A percentile compares a stretch with the other conserved stretches of the same genome.
Evolutionary conservation across 1,284 basidiomycete species (phyloP).

Genomic region (Ceratobasidium sp.): DNA sequence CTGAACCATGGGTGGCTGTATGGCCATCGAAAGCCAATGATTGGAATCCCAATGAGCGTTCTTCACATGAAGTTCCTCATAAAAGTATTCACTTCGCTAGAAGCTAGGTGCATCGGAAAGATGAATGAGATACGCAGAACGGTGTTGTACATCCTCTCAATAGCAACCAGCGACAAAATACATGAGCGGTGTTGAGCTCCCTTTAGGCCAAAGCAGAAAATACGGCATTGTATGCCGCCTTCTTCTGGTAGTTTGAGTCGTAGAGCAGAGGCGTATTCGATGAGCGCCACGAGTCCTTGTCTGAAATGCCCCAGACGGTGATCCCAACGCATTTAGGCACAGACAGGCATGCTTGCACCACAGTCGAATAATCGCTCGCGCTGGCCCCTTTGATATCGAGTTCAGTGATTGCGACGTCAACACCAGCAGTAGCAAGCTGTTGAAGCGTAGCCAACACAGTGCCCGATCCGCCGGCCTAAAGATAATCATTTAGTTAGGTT

Average conservation of each 20-base stretch:
- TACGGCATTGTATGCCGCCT: slow-evolving; percentile 64
- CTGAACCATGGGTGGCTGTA: too few relatives aligned
- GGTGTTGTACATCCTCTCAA: too few relatives aligned
- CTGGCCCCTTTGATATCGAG: slow-evolving; percentile 49
- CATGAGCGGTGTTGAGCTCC: too few relatives aligned
- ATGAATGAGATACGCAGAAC: too few relatives aligned
- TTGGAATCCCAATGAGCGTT: too few relatives aligned
- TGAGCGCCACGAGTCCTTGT: slow-evolving; percentile 63
- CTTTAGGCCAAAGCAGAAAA: slow-evolving; percentile 52
- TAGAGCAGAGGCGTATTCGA: slow-evolving; percentile 61
- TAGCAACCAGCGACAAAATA: too few relatives aligned
- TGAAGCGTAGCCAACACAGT: slow-evolving; percentile 41
- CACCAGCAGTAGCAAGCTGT: slow-evolving; percentile 46
- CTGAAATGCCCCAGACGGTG: slow-evolving; percentile 54
- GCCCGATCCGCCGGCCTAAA: slow-evolving; percentile 40
- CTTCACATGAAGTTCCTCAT: too few relatives aligned
- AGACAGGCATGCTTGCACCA: slow-evolving; percentile 64
- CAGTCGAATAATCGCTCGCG: slow-evolving; percentile 62
- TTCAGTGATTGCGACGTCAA: slow-evolving; percentile 52
- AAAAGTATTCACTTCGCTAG: too few relatives aligned
- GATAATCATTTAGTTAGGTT: not conserved
- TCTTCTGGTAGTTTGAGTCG: slow-evolving; percentile 63
- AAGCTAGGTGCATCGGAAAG: too few relatives aligned
- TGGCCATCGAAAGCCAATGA: too few relatives aligned
- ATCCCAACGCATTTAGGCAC: slow-evolving; percentile 63